Evolutionary conservation across 176 grass and related monocot genomes (phyloP).

Genomic region (Echinochloa phyllopogon): DNA sequence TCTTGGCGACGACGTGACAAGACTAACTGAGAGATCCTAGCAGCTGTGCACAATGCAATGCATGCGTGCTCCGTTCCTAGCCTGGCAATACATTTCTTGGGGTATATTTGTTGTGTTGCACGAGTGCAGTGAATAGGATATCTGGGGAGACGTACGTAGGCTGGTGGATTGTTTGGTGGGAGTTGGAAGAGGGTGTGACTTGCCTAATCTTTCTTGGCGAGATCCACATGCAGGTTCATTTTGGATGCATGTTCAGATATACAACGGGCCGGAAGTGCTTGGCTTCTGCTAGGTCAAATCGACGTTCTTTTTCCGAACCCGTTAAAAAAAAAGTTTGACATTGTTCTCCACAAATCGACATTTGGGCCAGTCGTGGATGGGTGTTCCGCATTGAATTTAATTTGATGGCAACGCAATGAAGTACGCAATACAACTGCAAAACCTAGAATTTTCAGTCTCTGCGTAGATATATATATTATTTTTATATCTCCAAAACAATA

Average conservation of each 20-base stretch:
- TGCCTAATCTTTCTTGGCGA: conserved; percentile 21
- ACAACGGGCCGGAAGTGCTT: too few species aligned
- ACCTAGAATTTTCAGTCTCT: neutral
- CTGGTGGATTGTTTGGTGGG: conserved; percentile 20
- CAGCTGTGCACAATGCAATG: neutral
- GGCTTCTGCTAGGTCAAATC: neutral
- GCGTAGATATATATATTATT: neutral
- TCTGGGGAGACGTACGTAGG: neutral
- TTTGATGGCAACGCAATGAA: neutral
- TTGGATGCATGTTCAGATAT: neutral
- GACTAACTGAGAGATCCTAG: neutral
- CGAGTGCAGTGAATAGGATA: neutral
- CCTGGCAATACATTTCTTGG: neutral
- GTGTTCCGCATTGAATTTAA: too few species aligned
- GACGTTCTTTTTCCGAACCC: too few species aligned
- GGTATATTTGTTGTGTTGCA: conserved; percentile 44
- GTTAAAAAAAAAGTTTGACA: too few species aligned
- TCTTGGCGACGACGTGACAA: neutral
- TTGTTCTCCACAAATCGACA: too few species aligned
- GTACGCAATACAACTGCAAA: too few species aligned
- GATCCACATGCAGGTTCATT: neutral
- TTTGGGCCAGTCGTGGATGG: too few species aligned
- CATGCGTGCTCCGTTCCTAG: neutral
- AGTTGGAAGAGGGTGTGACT: neutral
- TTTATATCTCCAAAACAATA: neutral